A percentile compares a stretch with the other conserved stretches of the same genome.
Evolutionary conservation across 164 flowering plant species (phyloP).

Genomic region (Macadamia tetraphylla): DNA sequence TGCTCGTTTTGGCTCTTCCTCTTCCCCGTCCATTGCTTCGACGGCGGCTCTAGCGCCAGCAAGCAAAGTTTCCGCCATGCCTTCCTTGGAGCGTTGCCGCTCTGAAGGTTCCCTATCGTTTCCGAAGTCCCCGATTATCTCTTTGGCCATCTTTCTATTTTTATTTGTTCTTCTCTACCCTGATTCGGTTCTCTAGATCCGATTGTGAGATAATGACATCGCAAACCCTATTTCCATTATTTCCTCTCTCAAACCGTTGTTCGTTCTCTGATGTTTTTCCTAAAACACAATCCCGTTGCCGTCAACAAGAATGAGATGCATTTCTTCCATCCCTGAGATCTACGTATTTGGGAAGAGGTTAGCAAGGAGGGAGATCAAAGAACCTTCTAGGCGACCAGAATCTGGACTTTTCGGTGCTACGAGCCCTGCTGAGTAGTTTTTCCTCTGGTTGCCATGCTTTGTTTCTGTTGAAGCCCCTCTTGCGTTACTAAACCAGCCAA

Average conservation of each 20-base stretch:
- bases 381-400: conserved; percentile 73
- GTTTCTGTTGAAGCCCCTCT: conserved; percentile 21
- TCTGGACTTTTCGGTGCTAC: conserved; percentile 76
- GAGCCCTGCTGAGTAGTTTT: conserved; percentile 26
- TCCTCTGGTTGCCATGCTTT: conserved; percentile 12
- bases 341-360: conserved; percentile 47
- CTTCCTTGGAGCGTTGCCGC: too few relatives aligned
- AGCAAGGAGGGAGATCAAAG: conserved; percentile 66
- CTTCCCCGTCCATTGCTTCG: too few relatives aligned
- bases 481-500: conserved; percentile 21
- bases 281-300: conserved; percentile 3
- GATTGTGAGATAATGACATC: too few relatives aligned
- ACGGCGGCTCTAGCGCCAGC: too few relatives aligned
- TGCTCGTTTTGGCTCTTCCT: too few relatives aligned
- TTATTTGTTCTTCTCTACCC: neutral
- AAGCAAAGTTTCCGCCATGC: too few relatives aligned
- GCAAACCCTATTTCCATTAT: neutral
- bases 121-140: too few relatives aligned
- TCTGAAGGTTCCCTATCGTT: too few relatives aligned
- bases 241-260: neutral
- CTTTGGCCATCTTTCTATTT: too few relatives aligned
- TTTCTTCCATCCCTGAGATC: conserved; percentile 42
- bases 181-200: neutral
- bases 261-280: conserved; percentile 22
- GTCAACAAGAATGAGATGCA: conserved; percentile 64